Evolutionary conservation across 306 rosid species (phyloP), one percentile per base, ranked within the genome.

Genomic region (Amphicarpaea edgeworthii): DNA sequence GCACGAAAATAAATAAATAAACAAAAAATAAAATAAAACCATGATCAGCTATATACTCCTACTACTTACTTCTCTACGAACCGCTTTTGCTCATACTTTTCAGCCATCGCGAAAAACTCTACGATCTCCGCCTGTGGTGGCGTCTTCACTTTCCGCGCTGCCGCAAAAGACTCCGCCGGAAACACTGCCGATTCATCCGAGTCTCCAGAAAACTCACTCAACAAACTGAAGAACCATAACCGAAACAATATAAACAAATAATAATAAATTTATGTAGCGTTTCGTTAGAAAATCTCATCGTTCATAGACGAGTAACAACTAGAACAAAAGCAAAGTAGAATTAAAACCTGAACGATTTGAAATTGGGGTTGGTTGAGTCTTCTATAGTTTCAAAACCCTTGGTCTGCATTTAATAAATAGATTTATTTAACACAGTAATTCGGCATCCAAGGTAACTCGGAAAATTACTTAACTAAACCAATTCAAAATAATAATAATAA

Each of bases 41-140:
- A n/a, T n/a, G n/a, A 41, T 37, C 49, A 3, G 45, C n/a, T 30
- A 53, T 5, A 6, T 34, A 14, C n/a, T 37, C 80, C 16, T 20
- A 54, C 14, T 24, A 82, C 97, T 86, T 81, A 95, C 98, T 90
- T 95, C 81, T 86, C 93, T 0, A 86, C 76, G 79, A 95, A 95
- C 63, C 88, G 90, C 69, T 87, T 92, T 72, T 84, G 86, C 81
- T 90, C 92, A 84, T 85, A 50, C 81, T 85, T 87, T 85, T 95
- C 98, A 6, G 93, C 92, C 49, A n/a, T 73, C 49, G 89, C 83
- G 59, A 95, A 90, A 83, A 95, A 92, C 75, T 85, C 97, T 47
- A 92, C 98, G 60, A 90, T 81, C 87, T 95, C 98, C 17, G 57
- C 88, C 43, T 69, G 41, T 21, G 96, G 86, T 12, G 90, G 84